Base-by-base conservation (phyloP, 164 flowering plant genomes). In the Macadamia integrifolia region DNA sequence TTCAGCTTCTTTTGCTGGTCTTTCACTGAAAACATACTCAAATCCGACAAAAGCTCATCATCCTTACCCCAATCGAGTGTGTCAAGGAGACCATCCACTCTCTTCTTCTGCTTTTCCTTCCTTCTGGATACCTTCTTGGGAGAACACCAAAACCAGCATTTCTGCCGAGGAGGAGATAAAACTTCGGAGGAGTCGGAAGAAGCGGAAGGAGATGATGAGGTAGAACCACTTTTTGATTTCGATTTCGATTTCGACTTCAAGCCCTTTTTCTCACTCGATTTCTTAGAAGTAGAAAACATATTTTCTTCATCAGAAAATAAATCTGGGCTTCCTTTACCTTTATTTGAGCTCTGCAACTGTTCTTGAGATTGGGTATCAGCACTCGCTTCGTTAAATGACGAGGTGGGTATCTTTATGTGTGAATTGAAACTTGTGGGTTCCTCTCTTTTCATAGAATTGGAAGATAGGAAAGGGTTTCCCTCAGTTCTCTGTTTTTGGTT, bases 91-190 rank as follows among this genome's bases (percentile, higher is more conserved):
- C 49, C 80, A 9, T 40, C 28, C 28, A 44, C 65, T 32, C 60
- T n/a, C 43, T 68, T 77, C 40, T 75, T 77, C 64, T 73, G 71
- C 6, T 68, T 72, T 61, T 72, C 79, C 57, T 72, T 80, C 40
- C 40, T 35, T 35, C 40, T 72, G 15, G 76, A 62, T 11, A 3
- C 71, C 75, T 53, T 80, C 67, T 79, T 84, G 0, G 92, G 85
- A 13, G 87, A 84, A 60, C 83, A 80, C 83, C 85, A 83, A 58
- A 86, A 82, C 61, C 92, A 84, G 18, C 91, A 86, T 2, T 61
- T 57, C 61, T 67, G 80, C 32, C 35, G 61, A 43, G 83, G 85
- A 0, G 87, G 86, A 9, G 88, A 79, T 6, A 68, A 66, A 49
- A 70, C 60, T 60, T 63, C 72, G 40, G 10, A 53, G 17, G 52